Evolutionary conservation across 2,329 filamentous ascomycete genomes (phyloP), one percentile per base, ranked within the genome.

Genomic region (Colletotrichum lini): DNA sequence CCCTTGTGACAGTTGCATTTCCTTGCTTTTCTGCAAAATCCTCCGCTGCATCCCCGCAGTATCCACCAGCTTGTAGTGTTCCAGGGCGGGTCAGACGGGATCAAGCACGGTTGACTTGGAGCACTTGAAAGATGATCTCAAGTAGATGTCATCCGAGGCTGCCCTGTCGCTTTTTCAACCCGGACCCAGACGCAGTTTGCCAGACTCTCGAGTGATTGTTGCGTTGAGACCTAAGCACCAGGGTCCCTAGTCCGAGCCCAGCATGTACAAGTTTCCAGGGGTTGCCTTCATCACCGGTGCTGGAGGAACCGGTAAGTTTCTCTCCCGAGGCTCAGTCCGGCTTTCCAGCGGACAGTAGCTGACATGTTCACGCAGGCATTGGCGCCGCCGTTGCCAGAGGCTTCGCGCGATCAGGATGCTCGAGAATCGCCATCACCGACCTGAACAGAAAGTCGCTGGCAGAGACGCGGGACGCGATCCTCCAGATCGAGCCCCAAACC

Each of bases 341-440:
- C 15, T 16, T 16, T 10, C 35, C 21, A 45, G 12, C 3, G 42
- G 15, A n/a, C 26, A 4, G 23, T 38, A 10, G 18, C 30, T 60
- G 6, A 59, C 30, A n/a, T 0, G 10, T 38, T 10, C 9, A 4
- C 42, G 35, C 47, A 89, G 88, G 88, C 42, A 90, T 90, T 71
- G 88, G 88, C 3, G 85, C 84, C 2, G 87, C 87, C 1, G 84
- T 88, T 2, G 85, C 85, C 12, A 84, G 78, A 67, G 85, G 82
- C 0, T 88, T 90, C 75, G 86, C 82, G 1, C 78, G 76, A 2
- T 83, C 84, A 0, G 87, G 88, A 15, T 89, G 87, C 75, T 77
- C 82, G 0, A 80, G 79, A n/a, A 81, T 90, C 15, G 86, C 84
- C 56, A 86, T 90, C 60, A 89, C 87, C 15, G 88, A 90, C 73